A percentile compares a stretch with the other conserved stretches of the same genome.
Evolutionary conservation across 768 basidiomycete genomes (phyloP).

Genomic region (Tephrocybe sp.): DNA sequence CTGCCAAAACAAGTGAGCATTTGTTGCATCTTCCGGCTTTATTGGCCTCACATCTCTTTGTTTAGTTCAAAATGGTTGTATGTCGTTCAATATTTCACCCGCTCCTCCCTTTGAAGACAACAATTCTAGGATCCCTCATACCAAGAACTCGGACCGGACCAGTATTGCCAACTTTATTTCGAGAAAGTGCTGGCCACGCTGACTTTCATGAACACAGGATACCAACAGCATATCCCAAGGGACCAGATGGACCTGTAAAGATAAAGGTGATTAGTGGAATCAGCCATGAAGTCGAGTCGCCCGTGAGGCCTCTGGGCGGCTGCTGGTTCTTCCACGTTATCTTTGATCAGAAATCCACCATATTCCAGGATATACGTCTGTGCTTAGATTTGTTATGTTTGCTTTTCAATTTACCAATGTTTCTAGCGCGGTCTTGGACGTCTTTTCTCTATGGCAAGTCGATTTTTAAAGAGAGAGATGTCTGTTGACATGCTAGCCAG

Average conservation of each 20-base stretch:
- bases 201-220: constrained; percentile 40
- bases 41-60: background rate
- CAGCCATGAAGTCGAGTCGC: constrained; percentile 82
- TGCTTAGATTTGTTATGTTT: background rate
- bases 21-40: constrained; percentile 12
- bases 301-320: constrained; percentile 87
- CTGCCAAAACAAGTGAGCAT: constrained; percentile 60
- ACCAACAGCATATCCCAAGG: constrained; percentile 70
- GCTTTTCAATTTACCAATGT: background rate
- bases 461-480: background rate
- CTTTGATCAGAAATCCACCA: constrained; percentile 56
- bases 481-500: constrained; percentile 29
- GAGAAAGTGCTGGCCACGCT: background rate
- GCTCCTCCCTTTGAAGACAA: too few relatives aligned
- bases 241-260: constrained; percentile 60
- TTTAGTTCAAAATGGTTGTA: constrained; percentile 74
- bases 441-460: constrained; percentile 77
- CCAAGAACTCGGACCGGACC: constrained; percentile 69
- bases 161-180: constrained; percentile 37
- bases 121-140: constrained; percentile 80
- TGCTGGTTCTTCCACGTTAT: constrained; percentile 90
- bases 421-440: constrained; percentile 81
- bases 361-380: constrained; percentile 85
- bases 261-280: constrained; percentile 89
- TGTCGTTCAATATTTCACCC: constrained; percentile 15